A percentile compares a stretch with the other conserved stretches of the same genome.
Evolutionary conservation across 257 asterid genomes (phyloP).

Genomic region (Nicotiana undulata): DNA sequence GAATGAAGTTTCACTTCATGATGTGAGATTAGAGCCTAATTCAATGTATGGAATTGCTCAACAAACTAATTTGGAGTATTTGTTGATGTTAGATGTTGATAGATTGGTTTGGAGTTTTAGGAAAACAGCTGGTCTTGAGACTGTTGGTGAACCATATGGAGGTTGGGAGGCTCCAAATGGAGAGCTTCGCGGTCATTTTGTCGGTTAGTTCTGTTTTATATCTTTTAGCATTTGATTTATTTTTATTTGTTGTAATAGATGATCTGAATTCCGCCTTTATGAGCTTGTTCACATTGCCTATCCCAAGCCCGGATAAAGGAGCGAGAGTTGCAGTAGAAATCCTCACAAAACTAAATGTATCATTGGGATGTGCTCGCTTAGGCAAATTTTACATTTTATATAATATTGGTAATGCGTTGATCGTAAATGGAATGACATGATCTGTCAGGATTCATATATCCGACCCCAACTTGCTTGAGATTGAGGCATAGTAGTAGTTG

Average conservation of each 20-base stretch:
- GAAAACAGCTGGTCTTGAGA: conserved; percentile 61
- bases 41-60: conserved; percentile 74
- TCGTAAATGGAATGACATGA: no score
- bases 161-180: conserved; percentile 66
- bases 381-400: no score
- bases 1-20: conserved; percentile 44
- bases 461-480: no score
- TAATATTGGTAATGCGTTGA: no score
- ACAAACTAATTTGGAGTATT: conserved; percentile 72
- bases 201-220: conserved; percentile 39
- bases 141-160: conserved; percentile 62
- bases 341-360: no score
- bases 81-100: conserved; percentile 72
- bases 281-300: no score
- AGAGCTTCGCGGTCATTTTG: conserved; percentile 93
- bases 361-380: no score
- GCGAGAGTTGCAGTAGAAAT: no score
- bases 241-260: background rate
- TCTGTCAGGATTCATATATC: no score
- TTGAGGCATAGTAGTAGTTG: no score
- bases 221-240: background rate
- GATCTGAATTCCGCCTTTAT: background rate
- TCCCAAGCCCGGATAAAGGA: no score
- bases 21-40: conserved; percentile 56
- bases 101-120: conserved; percentile 73